phyloP scores from a whole-genome alignment of 2,329 filamentous ascomycete species.

The Pleurostoma richardsiae region DNA sequence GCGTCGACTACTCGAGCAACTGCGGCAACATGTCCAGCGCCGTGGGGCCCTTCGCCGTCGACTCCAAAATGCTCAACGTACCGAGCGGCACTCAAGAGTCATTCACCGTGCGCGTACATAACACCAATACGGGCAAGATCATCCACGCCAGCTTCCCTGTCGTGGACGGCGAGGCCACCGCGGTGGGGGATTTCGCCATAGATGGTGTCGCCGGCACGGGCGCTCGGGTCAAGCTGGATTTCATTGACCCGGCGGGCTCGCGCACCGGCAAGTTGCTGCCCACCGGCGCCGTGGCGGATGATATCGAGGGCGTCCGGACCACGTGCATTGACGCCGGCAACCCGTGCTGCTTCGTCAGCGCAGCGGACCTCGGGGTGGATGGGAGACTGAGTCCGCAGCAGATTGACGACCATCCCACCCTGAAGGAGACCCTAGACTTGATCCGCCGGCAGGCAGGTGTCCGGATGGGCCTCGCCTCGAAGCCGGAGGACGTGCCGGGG shows the following conservation, averaged over 20 bases:
- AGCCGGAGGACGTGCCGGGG: slow-evolving; percentile 27
- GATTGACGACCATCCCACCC: slow-evolving; percentile 22
- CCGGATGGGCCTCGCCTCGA: slow-evolving; percentile 32
- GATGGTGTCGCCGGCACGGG: slow-evolving; percentile 32
- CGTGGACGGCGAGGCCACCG: slow-evolving; percentile 27
- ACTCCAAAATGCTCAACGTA: slow-evolving; percentile 26
- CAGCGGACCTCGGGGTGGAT: slow-evolving; percentile 21
- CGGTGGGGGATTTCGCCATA: slow-evolving; percentile 27
- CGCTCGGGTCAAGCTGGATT: slow-evolving; percentile 28
- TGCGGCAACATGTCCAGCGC: slow-evolving; percentile 71
- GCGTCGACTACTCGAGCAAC: slow-evolving; percentile 63
- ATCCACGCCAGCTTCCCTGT: slow-evolving; percentile 31
- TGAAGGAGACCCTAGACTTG: slow-evolving; percentile 26
- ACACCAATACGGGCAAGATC: slow-evolving; percentile 65
- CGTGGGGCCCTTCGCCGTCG: slow-evolving; percentile 61
- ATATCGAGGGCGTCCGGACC: slow-evolving; percentile 19
- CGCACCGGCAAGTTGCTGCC: slow-evolving; percentile 33
- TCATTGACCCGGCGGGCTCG: slow-evolving; percentile 32
- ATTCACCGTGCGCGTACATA: slow-evolving; percentile 55
- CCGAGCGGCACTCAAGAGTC: slow-evolving; percentile 15
- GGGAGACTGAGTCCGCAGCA: slow-evolving; percentile 14
- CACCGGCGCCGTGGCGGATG: slow-evolving; percentile 28
- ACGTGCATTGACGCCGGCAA: slow-evolving; percentile 26
- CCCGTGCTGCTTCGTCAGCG: slow-evolving; percentile 33
- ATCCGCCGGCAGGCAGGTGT: slow-evolving; percentile 29